Percentiles rank a stretch among this genome's conserved stretches.
These are phyloP conservation scores for Kappamyces sp. DNA, from an alignment of 192 early-diverging fungal species.

Conservation along the genomic window DNA sequence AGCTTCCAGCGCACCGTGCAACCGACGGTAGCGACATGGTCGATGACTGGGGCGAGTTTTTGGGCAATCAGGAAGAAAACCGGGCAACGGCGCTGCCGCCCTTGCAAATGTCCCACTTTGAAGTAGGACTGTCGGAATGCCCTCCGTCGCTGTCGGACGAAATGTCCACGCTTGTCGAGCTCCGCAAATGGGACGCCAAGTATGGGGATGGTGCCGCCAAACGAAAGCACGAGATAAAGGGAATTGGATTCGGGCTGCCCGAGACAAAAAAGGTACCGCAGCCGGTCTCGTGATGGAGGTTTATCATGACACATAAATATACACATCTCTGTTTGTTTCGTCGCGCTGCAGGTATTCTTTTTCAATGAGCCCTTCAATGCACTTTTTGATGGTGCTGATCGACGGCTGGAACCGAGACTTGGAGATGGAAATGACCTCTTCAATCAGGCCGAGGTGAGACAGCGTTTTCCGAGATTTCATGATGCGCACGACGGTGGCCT, in stretches of 20 bases:
- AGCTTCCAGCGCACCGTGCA: not conserved
- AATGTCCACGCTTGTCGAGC: conserved; percentile 80
- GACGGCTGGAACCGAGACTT: conserved; percentile 63
- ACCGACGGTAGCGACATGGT: conserved; percentile 17
- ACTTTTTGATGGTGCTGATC: conserved; percentile 74
- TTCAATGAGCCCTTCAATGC: conserved; percentile 78
- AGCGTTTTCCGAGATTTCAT: conserved; percentile 73
- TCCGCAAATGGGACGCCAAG: conserved; percentile 83
- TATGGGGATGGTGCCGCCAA: conserved; percentile 75
- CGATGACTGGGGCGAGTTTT: conserved; percentile 30
- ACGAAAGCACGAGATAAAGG: not conserved
- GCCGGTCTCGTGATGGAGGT: not conserved
- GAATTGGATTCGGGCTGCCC: not conserved
- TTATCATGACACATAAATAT: conserved; percentile 63
- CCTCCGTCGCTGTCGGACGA: conserved; percentile 84
- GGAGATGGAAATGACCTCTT: conserved; percentile 69
- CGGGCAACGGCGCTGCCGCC: conserved; percentile 22
- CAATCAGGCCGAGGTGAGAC: conserved; percentile 61
- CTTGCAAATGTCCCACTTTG: conserved; percentile 66
- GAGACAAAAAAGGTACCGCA: not conserved
- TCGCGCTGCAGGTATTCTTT: conserved; percentile 71
- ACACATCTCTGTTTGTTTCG: conserved; percentile 51
- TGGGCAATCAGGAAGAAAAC: conserved; percentile 3
- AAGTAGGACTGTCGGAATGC: conserved; percentile 74
- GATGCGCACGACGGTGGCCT: conserved; percentile 81